Conservation (phyloP, 768 basidiomycete species). For the Amyloporia xantha region DNA sequence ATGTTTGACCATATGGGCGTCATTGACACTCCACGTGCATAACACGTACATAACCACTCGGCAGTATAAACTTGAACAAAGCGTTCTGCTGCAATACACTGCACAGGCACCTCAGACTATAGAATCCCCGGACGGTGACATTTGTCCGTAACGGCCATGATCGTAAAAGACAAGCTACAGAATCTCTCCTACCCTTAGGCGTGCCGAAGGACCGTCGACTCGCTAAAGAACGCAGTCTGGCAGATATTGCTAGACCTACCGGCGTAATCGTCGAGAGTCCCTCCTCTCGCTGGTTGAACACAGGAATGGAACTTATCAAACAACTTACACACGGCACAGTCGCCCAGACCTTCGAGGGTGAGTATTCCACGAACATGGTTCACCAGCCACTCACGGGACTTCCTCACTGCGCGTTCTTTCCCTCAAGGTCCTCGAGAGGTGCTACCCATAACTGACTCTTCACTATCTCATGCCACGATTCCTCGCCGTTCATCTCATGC, state of each 20-base stretch:
- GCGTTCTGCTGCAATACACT: too few species aligned
- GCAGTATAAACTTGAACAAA: too few species aligned
- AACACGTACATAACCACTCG: too few species aligned
- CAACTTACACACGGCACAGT: slow-evolving; percentile 36
- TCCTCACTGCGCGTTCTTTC: too few species aligned
- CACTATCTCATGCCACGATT: slow-evolving; percentile 5
- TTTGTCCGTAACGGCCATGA: too few species aligned
- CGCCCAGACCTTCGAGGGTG: slow-evolving; percentile 3
- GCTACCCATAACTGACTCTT: not conserved
- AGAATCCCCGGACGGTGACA: too few species aligned
- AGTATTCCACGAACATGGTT: too few species aligned
- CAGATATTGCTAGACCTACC: slow-evolving; percentile 29
- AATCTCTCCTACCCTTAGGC: slow-evolving; percentile 42
- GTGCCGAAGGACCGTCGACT: slow-evolving; percentile 46
- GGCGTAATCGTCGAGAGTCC: slow-evolving; percentile 32
- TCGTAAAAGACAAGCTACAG: slow-evolving; percentile 48
- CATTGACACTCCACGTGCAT: too few species aligned
- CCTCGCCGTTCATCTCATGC: slow-evolving; percentile 1
- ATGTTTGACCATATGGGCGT: too few species aligned
- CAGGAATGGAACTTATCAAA: slow-evolving; percentile 24
- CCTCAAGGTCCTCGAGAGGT: too few species aligned
- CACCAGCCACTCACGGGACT: too few species aligned
- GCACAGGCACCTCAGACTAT: too few species aligned
- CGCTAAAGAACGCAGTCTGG: slow-evolving; percentile 25
- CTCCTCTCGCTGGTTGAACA: slow-evolving; percentile 35